A percentile compares a stretch with the other conserved stretches of the same genome.
Conservation (phyloP, 345 rosid species). For the Arabis hirsuta region DNA sequence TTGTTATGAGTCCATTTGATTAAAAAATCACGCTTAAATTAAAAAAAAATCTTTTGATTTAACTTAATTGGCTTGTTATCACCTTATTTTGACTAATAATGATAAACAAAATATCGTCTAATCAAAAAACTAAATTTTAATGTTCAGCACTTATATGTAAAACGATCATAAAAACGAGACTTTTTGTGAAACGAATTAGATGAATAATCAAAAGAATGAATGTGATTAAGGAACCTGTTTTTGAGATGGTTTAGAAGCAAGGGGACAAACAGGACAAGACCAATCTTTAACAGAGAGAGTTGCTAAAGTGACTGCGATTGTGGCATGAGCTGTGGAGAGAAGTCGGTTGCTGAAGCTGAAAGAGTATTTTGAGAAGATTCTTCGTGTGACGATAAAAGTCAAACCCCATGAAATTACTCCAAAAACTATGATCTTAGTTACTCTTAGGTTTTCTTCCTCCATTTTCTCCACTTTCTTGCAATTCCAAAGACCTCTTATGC, state of each 20-base stretch:
- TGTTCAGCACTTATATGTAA: no score
- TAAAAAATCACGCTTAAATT: no score
- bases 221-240: constrained; percentile 39
- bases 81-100: no score
- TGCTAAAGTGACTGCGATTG: constrained; percentile 63
- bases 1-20: no score
- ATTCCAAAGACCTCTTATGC: neutral
- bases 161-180: no score
- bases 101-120: no score
- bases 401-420: constrained; percentile 68
- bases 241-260: constrained; percentile 63
- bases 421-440: constrained; percentile 36
- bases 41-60: no score
- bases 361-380: constrained; percentile 53
- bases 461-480: constrained; percentile 28
- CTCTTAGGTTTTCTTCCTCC: constrained; percentile 50
- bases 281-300: constrained; percentile 70
- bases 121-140: no score
- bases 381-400: constrained; percentile 51
- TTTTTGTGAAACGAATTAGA: no score
- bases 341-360: constrained; percentile 75
- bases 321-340: constrained; percentile 70
- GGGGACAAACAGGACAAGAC: constrained; percentile 77
- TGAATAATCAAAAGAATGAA: neutral
- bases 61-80: no score